Evolutionary conservation across 352 stramenopile species (phyloP), one percentile per base, ranked within the genome.

Genomic region (Phytopythium montanum): DNA sequence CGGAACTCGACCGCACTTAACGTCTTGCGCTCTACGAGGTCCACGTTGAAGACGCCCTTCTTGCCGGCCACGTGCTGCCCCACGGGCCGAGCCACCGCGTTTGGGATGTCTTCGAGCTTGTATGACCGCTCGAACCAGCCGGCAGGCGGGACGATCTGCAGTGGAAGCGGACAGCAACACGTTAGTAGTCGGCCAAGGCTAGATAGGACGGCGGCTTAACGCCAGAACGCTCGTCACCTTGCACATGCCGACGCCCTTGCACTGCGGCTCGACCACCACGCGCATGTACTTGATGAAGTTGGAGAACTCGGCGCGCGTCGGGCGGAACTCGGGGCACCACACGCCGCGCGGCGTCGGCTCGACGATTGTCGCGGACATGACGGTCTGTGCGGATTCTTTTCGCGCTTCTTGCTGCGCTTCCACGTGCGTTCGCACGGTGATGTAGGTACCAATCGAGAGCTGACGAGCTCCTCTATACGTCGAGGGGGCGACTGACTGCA

Each of bases 31-130:
- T 97, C 90, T 36, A 97, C 83, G 21, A 98, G 72, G 38, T 96
- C 87, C 46, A 98, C 81, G 70, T 92, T 89, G 70, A 94, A 98
- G 25, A 96, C 77, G 38, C 90, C 90, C 64, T 95, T 91, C 66
- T 91, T 93, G 38, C 91, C 88, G 18, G 87, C 88, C 12, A 97
- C 85, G 49, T 94, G 88, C 69, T 98, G 88, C 49, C 72, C 86
- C 42, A 97, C 76, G 39, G 85, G 87, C 25, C 69, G 64, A 7
- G 69, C 72, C n/a, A 96, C 79, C 45, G 70, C 38, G 38, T 69
- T 78, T 13, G 79, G 49, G 5, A 93, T 61, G 34, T 76, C 54
- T 0, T 76, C 61, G 19, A 88, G 51, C 29, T 87, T 79, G 56
- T 96, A 91, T 16, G 70, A 72, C 8, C 85, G 80, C 60, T 56